A percentile compares a stretch with the other conserved stretches of the same genome.
phyloP scores from a whole-genome alignment of 495 filamentous ascomycete genomes.

The Cairneyella variabilis region DNA sequence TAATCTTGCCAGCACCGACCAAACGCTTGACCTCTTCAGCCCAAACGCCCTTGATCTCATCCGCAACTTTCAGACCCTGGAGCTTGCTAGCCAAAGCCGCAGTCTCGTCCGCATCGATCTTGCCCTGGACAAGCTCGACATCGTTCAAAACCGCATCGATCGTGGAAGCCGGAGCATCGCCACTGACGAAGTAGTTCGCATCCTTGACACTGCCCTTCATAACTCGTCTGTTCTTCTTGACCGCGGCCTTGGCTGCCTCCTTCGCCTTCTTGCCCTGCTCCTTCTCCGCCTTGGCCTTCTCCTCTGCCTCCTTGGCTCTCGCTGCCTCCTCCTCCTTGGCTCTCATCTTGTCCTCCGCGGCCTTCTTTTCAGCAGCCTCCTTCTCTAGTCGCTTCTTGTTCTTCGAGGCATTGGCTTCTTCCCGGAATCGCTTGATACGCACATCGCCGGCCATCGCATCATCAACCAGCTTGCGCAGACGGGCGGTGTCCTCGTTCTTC shows the following conservation, averaged over 20 bases:
- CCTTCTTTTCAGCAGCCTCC: conserved; percentile 85
- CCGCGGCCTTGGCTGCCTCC: conserved; percentile 93
- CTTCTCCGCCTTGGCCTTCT: conserved; percentile 73
- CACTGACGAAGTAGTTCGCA: conserved; percentile 79
- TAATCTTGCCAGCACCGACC: conserved; percentile 74
- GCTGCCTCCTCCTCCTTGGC: conserved; percentile 75
- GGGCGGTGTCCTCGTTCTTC: conserved; percentile 94
- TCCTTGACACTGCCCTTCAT: conserved; percentile 90
- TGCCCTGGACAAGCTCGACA: conserved; percentile 81
- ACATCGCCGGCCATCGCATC: conserved; percentile 77
- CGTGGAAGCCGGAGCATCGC: conserved; percentile 63
- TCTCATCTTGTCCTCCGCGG: conserved; percentile 71
- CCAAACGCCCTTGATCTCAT: conserved; percentile 64
- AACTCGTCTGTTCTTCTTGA: conserved; percentile 99
- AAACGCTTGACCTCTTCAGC: conserved; percentile 68
- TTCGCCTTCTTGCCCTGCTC: conserved; percentile 93
- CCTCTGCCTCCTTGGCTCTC: conserved; percentile 77
- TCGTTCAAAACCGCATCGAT: conserved; percentile 83
- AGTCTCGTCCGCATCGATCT: conserved; percentile 86
- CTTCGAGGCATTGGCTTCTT: conserved; percentile 86
- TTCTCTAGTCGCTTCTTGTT: conserved; percentile 88
- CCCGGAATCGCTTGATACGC: conserved; percentile 94
- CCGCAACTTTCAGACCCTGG: conserved; percentile 65
- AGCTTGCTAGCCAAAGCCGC: conserved; percentile 74
- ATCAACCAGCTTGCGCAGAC: conserved; percentile 84